These are phyloP conservation scores for Claviceps purpurea DNA, from an alignment of 2,329 filamentous ascomycete genomes.

Conservation along the genomic window DNA sequence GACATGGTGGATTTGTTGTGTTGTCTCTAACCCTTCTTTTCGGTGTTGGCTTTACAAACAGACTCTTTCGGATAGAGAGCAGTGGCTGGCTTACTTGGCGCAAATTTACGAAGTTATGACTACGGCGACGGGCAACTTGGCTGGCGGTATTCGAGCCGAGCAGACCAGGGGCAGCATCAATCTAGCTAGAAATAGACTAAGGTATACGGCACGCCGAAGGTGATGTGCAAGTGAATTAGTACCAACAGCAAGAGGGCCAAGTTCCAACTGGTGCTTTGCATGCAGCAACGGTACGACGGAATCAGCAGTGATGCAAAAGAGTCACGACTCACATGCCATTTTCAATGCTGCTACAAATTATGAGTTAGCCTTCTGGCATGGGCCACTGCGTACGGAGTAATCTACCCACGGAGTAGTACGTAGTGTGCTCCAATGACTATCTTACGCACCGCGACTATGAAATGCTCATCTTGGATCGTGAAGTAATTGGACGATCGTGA, in stretches of 20 bases:
- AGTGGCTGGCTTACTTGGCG: neutral
- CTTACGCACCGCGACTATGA: too few relatives aligned
- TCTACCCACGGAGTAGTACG: too few relatives aligned
- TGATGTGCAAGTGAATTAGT: neutral
- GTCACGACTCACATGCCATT: too few relatives aligned
- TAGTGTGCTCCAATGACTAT: too few relatives aligned
- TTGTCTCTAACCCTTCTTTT: neutral
- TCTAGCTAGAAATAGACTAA: neutral
- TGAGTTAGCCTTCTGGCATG: too few relatives aligned
- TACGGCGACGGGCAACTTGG: neutral
- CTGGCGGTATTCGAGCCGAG: neutral
- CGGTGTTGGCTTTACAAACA: neutral
- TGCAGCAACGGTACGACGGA: too few relatives aligned
- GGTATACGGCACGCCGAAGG: neutral
- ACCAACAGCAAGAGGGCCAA: neutral
- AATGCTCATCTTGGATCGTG: too few relatives aligned
- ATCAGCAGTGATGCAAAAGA: too few relatives aligned
- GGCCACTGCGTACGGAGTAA: too few relatives aligned
- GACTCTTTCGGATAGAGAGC: neutral
- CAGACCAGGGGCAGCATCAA: neutral
- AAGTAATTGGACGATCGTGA: too few relatives aligned
- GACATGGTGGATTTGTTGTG: neutral
- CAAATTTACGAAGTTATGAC: neutral
- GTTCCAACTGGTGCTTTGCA: neutral
- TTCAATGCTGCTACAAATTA: too few relatives aligned